Percentiles rank a stretch among this genome's conserved stretches.
These are phyloP conservation scores for Bifiguratus adelaidae DNA, from an alignment of 192 early-diverging fungal genomes.

Conservation along the genomic window DNA sequence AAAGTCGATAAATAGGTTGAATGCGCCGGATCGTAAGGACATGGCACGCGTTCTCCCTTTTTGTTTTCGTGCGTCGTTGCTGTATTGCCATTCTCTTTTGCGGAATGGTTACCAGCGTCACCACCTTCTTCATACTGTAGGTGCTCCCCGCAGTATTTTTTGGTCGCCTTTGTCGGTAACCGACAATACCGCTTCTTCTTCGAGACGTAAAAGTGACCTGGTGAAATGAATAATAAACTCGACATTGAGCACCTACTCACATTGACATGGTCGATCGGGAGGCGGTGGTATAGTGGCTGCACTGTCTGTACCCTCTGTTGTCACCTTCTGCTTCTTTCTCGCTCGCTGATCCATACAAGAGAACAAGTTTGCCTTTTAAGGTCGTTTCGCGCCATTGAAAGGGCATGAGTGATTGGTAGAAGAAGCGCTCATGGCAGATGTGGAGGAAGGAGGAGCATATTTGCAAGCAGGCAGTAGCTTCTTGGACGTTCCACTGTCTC, in stretches of 20 bases:
- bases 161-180: conserved; percentile 33
- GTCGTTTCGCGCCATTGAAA: too few species aligned
- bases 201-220: conserved; percentile 40
- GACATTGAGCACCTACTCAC: conserved; percentile 10
- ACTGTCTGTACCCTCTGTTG: too few species aligned
- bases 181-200: conserved; percentile 56
- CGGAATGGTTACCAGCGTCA: background rate
- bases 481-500: too few species aligned
- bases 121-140: conserved; percentile 20
- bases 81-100: background rate
- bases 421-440: too few species aligned
- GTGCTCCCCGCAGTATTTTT: conserved; percentile 67
- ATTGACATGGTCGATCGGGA: conserved; percentile 27
- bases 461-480: too few species aligned
- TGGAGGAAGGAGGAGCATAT: too few species aligned
- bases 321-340: conserved; percentile 1
- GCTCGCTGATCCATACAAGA: conserved; percentile 4
- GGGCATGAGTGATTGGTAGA: too few species aligned
- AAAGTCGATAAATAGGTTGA: conserved; percentile 25
- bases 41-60: conserved; percentile 45
- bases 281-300: conserved; percentile 19
- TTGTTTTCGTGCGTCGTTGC: conserved; percentile 1
- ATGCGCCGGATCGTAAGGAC: conserved; percentile 65
- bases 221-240: background rate
- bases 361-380: too few species aligned